phyloP scores from a whole-genome alignment of 345 rosid species.

The Melastoma malabathricum region DNA sequence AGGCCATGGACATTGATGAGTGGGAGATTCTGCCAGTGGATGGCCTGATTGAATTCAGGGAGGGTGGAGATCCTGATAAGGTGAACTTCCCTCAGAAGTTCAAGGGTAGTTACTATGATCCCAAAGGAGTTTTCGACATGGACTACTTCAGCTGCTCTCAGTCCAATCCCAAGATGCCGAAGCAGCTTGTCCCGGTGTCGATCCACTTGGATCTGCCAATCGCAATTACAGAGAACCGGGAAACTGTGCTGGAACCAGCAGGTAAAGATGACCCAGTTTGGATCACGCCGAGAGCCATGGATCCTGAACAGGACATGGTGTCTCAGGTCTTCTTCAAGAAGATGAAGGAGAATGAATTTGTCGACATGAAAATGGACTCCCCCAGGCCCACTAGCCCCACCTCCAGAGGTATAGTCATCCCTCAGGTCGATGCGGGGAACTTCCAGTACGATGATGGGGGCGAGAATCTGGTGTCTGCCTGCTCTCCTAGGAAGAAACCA shows the following conservation, averaged over 20 bases:
- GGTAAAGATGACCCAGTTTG: conserved; percentile 7
- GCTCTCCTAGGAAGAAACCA: conserved; percentile 29
- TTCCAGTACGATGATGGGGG: conserved; percentile 23
- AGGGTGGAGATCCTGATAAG: conserved; percentile 11
- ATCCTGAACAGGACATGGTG: conserved; percentile 43
- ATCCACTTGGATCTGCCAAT: conserved; percentile 36
- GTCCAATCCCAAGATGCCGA: conserved; percentile 17
- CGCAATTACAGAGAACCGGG: too few species aligned
- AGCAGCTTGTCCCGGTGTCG: conserved; percentile 47
- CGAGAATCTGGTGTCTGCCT: conserved; percentile 12
- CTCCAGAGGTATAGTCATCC: conserved; percentile 10
- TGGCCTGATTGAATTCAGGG: conserved; percentile 29
- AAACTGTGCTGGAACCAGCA: conserved; percentile 10
- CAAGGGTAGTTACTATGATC: conserved; percentile 15
- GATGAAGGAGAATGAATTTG: conserved; percentile 69
- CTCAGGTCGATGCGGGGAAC: conserved; percentile 24
- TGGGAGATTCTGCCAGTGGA: conserved; percentile 71
- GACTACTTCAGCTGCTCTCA: conserved; percentile 57
- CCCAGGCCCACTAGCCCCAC: conserved; percentile 28
- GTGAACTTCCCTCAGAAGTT: conserved; percentile 10
- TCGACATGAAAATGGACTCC: conserved; percentile 83
- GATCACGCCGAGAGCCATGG: conserved; percentile 22
- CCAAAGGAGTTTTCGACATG: conserved; percentile 25
- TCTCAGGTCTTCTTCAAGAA: conserved; percentile 86
- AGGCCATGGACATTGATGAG: conserved; percentile 67